Base-by-base conservation (phyloP, 305 asterid species). In the Nicotiana rustica region DNA sequence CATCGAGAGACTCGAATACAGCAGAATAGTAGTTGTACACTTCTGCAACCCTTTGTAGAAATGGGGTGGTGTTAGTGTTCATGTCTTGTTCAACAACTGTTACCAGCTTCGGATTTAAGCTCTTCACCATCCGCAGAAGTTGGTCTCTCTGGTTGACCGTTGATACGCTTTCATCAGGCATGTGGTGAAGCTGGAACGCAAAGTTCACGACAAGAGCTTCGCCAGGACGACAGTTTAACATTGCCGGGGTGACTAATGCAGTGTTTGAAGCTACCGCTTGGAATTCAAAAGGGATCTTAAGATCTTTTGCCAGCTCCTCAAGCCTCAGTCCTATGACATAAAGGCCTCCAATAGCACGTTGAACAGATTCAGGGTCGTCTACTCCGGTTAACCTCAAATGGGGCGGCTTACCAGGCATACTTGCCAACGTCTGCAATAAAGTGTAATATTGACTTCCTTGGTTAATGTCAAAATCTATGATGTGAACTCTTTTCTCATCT, bases 371-470 rank as follows among this genome's bases (percentile, higher is more conserved):
- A 10, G 99, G 99, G 89, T 96, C 97, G 6, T 96, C 99, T 17
- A 96, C 97, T 1, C 97, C 99, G 2, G 98, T 96, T 79, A 96
- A 81, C 85, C 86, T 87, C 66, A 96, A 49, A 69, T 88, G 95
- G 17, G 96, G 93, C 12, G 89, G 88, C 41, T 84, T 88, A 4
- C 91, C 91, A 1, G 92, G 96, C 80, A 87, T 78, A 71, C 65
- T 81, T 14, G 92, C 92, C 67, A 96, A 86, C 6, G 97, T 90
- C 86, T 89, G 93, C 82, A 96, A 90, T 69, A 96, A 89, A 0
- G 98, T 92, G 86, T 94, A 94, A 80, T 96, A 96, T 77, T 96
- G 98, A 87, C 98, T 94, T 36, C 98, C 99, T 86, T 96, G 99
- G 90, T 96, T 96, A 71, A 96, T 83, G 76, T 96, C 98, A 15